Percentiles rank a stretch among this genome's conserved stretches.
phyloP scores from a whole-genome alignment of 495 filamentous ascomycete genomes.

The Tuber umbilicatum region DNA sequence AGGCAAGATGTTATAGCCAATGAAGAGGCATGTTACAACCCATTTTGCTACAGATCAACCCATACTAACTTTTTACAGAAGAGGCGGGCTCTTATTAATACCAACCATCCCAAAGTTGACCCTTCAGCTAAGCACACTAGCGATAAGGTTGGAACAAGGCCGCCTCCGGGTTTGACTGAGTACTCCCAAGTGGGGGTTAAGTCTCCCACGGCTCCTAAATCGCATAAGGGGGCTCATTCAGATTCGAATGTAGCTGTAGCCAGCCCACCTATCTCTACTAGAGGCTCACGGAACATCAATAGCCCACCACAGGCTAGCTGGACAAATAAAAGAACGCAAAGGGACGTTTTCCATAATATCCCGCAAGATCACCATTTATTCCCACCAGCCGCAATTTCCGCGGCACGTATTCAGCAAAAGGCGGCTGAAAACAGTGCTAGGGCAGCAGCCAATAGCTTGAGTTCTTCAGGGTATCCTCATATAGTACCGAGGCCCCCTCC shows the following conservation, averaged over 20 bases:
- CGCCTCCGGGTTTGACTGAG: background rate
- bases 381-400: background rate
- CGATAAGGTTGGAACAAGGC: background rate
- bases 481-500: slow-evolving; percentile 1
- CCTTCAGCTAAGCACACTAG: background rate
- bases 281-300: background rate
- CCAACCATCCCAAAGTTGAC: background rate
- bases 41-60: background rate
- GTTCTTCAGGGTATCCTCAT: background rate
- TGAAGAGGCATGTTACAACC: background rate
- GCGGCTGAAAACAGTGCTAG: background rate
- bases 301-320: background rate
- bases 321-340: background rate
- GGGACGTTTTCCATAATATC: background rate
- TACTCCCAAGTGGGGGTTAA: background rate
- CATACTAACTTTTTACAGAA: background rate
- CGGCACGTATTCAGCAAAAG: background rate
- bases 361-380: background rate
- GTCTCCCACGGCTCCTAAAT: background rate
- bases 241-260: background rate
- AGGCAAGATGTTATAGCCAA: background rate
- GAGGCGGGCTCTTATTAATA: background rate
- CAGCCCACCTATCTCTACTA: background rate
- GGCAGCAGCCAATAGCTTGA: background rate
- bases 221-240: background rate